phyloP scores from a whole-genome alignment of 768 basidiomycete species.

The Paxillus involutus region DNA sequence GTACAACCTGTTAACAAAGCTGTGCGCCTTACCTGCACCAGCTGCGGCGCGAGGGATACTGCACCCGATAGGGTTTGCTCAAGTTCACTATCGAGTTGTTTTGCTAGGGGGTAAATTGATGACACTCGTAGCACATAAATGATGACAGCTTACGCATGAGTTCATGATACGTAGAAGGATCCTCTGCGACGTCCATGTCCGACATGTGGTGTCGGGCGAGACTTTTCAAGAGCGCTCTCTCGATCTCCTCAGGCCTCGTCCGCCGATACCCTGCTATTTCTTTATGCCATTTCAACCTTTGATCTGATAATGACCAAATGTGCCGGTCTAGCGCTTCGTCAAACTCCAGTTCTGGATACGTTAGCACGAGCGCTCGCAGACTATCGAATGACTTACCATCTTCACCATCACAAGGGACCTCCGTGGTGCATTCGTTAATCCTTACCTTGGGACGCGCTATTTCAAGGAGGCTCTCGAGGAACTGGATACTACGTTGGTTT shows the following conservation, averaged over 20 bases:
- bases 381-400: slow-evolving; percentile 40
- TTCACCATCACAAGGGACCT: slow-evolving; percentile 56
- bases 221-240: slow-evolving; percentile 39
- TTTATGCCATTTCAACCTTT: slow-evolving; percentile 72
- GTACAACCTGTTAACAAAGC: not conserved
- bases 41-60: slow-evolving; percentile 42
- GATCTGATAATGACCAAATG: slow-evolving; percentile 79
- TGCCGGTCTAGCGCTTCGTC: slow-evolving; percentile 84
- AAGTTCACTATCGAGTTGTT: slow-evolving; percentile 20
- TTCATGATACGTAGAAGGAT: not conserved
- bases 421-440: slow-evolving; percentile 77
- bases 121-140: not conserved
- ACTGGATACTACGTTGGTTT: slow-evolving; percentile 36
- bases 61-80: slow-evolving; percentile 34
- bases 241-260: slow-evolving; percentile 55
- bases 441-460: slow-evolving; percentile 71
- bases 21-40: slow-evolving; percentile 47
- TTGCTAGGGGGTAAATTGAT: slow-evolving; percentile 12
- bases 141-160: slow-evolving; percentile 9
- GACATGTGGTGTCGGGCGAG: slow-evolving; percentile 33
- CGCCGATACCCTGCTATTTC: slow-evolving; percentile 69
- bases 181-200: slow-evolving; percentile 26
- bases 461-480: slow-evolving; percentile 59
- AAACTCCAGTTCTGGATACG: slow-evolving; percentile 66
- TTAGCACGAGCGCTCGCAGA: slow-evolving; percentile 4